phyloP scores from a whole-genome alignment of 192 early-diverging fungal genomes.

The Coemansia sp. region DNA sequence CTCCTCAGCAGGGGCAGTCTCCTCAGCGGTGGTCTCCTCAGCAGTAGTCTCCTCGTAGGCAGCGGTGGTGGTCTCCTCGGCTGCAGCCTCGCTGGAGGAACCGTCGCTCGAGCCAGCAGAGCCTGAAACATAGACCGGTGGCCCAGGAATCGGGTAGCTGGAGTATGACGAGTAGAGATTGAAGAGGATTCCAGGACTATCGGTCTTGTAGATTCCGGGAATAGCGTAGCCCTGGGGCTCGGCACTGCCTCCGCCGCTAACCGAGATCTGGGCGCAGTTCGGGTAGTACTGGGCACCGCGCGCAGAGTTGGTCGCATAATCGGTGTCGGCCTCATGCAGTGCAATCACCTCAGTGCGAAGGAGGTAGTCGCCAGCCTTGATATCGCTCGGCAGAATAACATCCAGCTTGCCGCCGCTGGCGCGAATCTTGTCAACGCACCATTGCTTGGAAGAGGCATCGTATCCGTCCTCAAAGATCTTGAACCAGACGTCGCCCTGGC shows the following conservation, averaged over 20 bases:
- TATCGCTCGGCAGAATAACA: slow-evolving; percentile 26
- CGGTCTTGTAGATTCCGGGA: slow-evolving; percentile 23
- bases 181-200: slow-evolving; percentile 26
- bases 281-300: slow-evolving; percentile 29
- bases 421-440: slow-evolving; percentile 34
- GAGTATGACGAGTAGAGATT: slow-evolving; percentile 15
- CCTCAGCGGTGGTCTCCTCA: slow-evolving; percentile 7
- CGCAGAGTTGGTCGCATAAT: slow-evolving; percentile 14
- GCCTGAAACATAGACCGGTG: slow-evolving; percentile 25
- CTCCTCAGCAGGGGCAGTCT: slow-evolving; percentile 9
- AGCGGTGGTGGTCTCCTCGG: background rate
- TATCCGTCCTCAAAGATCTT: slow-evolving; percentile 44
- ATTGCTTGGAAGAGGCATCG: slow-evolving; percentile 11
- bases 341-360: slow-evolving; percentile 41
- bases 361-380: slow-evolving; percentile 35
- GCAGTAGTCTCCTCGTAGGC: slow-evolving; percentile 1
- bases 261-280: slow-evolving; percentile 30
- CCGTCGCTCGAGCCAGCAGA: background rate
- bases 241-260: slow-evolving; percentile 17
- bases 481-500: slow-evolving; percentile 29
- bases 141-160: slow-evolving; percentile 31
- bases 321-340: slow-evolving; percentile 20
- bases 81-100: background rate
- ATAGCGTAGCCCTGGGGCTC: slow-evolving; percentile 21
- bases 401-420: slow-evolving; percentile 24